These are phyloP conservation scores for Metschnikowia picachoensis DNA, from an alignment of 805 yeast genomes.

Conservation along the genomic window DNA sequence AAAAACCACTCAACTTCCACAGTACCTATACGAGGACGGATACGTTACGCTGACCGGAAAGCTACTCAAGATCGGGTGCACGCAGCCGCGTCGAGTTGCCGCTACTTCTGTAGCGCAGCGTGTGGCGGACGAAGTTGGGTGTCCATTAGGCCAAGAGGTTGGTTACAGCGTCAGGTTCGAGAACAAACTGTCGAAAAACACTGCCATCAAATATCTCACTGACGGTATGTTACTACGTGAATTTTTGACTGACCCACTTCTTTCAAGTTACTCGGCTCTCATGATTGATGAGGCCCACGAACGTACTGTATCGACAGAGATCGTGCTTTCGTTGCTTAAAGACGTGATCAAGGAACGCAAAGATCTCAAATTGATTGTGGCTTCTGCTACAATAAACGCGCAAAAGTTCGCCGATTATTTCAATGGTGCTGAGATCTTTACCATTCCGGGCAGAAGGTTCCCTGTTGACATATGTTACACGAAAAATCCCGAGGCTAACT, in stretches of 20 bases:
- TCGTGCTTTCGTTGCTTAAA: constrained; percentile 73
- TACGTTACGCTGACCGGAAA: constrained; percentile 47
- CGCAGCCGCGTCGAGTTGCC: constrained; percentile 95
- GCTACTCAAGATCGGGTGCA: constrained; percentile 64
- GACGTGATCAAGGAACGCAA: constrained; percentile 59
- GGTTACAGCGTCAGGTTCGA: constrained; percentile 91
- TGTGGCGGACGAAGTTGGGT: constrained; percentile 86
- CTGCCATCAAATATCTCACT: constrained; percentile 84
- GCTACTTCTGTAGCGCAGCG: constrained; percentile 88
- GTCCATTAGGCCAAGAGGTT: constrained; percentile 76
- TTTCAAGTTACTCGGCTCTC: constrained; percentile 67
- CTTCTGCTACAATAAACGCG: constrained; percentile 95
- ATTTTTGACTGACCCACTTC: constrained; percentile 69
- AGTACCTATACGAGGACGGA: constrained; percentile 79
- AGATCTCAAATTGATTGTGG: constrained; percentile 71
- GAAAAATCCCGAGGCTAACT: constrained; percentile 84
- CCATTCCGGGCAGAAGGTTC: constrained; percentile 88
- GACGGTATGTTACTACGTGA: constrained; percentile 94
- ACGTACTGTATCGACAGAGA: constrained; percentile 88
- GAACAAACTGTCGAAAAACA: constrained; percentile 60
- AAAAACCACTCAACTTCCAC: constrained; percentile 91
- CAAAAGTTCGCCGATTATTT: constrained; percentile 80
- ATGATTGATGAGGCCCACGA: constrained; percentile 99
- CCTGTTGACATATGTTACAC: constrained; percentile 88
- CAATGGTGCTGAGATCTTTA: constrained; percentile 77